phyloP scores from a whole-genome alignment of 306 rosid genomes.

The Dryas drummondii region DNA sequence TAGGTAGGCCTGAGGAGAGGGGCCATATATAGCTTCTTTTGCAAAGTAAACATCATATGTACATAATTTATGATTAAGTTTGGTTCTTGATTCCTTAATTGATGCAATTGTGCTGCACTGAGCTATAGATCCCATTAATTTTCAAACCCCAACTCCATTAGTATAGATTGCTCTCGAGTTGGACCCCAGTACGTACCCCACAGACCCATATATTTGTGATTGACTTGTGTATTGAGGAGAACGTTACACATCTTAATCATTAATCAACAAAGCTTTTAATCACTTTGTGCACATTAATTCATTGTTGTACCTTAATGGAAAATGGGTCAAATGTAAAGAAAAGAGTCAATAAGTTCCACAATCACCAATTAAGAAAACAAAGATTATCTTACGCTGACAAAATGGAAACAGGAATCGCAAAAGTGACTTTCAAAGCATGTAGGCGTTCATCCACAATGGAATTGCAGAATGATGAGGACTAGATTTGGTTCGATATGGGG shows the following conservation, averaged over 20 bases:
- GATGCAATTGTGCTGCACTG: constrained; percentile 11
- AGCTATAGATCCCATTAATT: constrained; percentile 5
- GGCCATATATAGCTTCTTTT: constrained; percentile 6
- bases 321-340: constrained; percentile 15
- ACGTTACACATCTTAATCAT: constrained; percentile 2
- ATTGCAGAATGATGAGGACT: constrained; percentile 44
- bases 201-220: not conserved
- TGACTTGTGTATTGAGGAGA: not conserved
- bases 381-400: constrained; percentile 41
- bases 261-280: not conserved
- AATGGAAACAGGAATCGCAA: constrained; percentile 27
- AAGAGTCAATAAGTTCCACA: constrained; percentile 34
- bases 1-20: not conserved
- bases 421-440: constrained; percentile 15
- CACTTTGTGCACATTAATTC: not conserved
- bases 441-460: constrained; percentile 35
- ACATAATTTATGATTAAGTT: not conserved
- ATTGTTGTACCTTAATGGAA: constrained; percentile 12
- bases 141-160: constrained; percentile 18
- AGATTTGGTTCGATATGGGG: constrained; percentile 69
- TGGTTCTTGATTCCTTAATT: constrained; percentile 22
- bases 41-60: not conserved
- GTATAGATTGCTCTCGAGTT: constrained; percentile 12
- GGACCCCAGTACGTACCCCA: not conserved
- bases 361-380: constrained; percentile 21